A percentile compares a stretch with the other conserved stretches of the same genome.
Conservation (phyloP, 2,329 filamentous ascomycete genomes). For the Chrysosporium queenslandicum region DNA sequence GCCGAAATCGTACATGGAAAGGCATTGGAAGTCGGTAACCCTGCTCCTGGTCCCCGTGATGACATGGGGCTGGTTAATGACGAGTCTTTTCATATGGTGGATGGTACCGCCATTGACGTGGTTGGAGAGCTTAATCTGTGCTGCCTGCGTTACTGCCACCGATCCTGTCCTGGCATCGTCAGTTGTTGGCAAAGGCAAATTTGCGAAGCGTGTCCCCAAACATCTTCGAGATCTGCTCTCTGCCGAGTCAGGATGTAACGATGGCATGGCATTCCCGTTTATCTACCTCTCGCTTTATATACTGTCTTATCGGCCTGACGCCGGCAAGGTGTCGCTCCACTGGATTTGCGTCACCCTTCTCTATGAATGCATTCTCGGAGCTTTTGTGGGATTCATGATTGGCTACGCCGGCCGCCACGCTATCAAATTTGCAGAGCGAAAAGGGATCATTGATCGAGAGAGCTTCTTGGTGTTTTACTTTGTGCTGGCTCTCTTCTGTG, state of each 20-base stretch:
- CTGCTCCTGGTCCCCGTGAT: slow-evolving; percentile 89
- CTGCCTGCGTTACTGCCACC: slow-evolving; percentile 92
- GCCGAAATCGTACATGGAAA: slow-evolving; percentile 79
- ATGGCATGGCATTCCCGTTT: slow-evolving; percentile 98
- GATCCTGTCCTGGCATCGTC: slow-evolving; percentile 95
- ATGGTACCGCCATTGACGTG: slow-evolving; percentile 68
- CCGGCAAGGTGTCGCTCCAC: slow-evolving; percentile 61
- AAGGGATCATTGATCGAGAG: slow-evolving; percentile 82
- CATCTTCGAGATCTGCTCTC: slow-evolving; percentile 92
- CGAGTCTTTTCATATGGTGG: slow-evolving; percentile 91
- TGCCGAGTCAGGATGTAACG: slow-evolving; percentile 95
- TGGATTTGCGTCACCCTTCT: slow-evolving; percentile 85
- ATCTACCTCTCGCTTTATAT: slow-evolving; percentile 87
- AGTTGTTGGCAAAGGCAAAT: slow-evolving; percentile 97
- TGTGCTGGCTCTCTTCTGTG: slow-evolving; percentile 87
- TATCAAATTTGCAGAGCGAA: slow-evolving; percentile 77
- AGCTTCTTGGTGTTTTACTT: slow-evolving; percentile 99
- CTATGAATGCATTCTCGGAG: slow-evolving; percentile 92
- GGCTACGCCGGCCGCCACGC: slow-evolving; percentile 85
- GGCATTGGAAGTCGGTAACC: slow-evolving; percentile 86
- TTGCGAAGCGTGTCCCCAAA: slow-evolving; percentile 93
- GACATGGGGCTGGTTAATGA: slow-evolving; percentile 77
- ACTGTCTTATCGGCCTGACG: slow-evolving; percentile 65
- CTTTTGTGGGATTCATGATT: slow-evolving; percentile 73
- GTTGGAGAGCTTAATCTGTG: slow-evolving; percentile 77